Conservation (phyloP, 805 yeast genomes). For the Pichia cephalocereana region DNA sequence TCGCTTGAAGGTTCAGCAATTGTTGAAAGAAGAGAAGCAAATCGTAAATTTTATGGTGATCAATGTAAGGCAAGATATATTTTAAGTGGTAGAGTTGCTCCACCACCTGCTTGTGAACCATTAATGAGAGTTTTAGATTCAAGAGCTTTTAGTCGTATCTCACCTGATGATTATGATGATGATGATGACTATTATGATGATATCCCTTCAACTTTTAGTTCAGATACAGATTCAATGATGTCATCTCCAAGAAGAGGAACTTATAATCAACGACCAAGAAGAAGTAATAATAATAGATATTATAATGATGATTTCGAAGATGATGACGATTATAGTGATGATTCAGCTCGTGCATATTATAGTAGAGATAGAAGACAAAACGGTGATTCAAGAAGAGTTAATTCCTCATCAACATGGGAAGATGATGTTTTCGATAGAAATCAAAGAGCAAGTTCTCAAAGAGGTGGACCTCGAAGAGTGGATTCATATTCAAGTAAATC, state of each 20-base stretch:
- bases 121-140: conserved; percentile 80
- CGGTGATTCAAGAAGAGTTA: not conserved
- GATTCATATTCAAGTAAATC: not conserved
- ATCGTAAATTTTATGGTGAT: conserved; percentile 86
- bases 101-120: conserved; percentile 87
- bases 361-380: conserved; percentile 6
- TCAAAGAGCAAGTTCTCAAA: not conserved
- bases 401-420: conserved; percentile 48
- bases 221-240: conserved; percentile 38
- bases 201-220: conserved; percentile 59
- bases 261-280: conserved; percentile 5
- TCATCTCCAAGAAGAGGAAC: conserved; percentile 10
- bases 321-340: conserved; percentile 23
- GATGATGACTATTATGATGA: conserved; percentile 63
- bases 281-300: conserved; percentile 10
- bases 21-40: conserved; percentile 95
- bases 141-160: conserved; percentile 57
- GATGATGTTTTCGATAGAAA: conserved; percentile 68
- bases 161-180: conserved; percentile 35
- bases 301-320: conserved; percentile 20
- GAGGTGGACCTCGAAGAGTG: no score
- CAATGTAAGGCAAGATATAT: conserved; percentile 83
- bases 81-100: conserved; percentile 77
- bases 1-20: conserved; percentile 95
- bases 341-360: conserved; percentile 10